Evolutionary conservation across 2,329 filamentous ascomycete species (phyloP).

Genomic region (Sarocladium oryzae): DNA sequence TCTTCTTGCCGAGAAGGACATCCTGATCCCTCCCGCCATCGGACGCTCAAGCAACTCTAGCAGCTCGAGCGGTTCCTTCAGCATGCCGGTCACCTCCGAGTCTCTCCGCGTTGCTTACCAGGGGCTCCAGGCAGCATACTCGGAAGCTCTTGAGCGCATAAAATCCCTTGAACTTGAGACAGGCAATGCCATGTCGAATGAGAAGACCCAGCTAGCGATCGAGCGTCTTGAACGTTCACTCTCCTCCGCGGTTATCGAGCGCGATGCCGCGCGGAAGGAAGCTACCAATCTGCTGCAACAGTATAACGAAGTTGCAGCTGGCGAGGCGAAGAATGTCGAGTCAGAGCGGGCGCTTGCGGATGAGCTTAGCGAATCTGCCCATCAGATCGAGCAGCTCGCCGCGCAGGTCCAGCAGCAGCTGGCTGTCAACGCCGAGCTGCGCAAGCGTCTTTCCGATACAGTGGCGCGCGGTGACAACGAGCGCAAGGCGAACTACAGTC

Average conservation of each 20-base stretch:
- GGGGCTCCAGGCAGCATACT: constrained; percentile 67
- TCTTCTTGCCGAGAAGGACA: constrained; percentile 77
- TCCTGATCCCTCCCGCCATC: constrained; percentile 59
- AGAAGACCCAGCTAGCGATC: constrained; percentile 56
- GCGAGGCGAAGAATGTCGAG: constrained; percentile 49
- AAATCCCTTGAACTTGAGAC: constrained; percentile 53
- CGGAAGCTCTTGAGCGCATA: constrained; percentile 59
- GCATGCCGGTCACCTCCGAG: constrained; percentile 54
- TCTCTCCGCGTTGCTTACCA: constrained; percentile 68
- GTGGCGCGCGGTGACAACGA: constrained; percentile 79
- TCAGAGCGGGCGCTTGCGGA: constrained; percentile 60
- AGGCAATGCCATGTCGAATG: constrained; percentile 34
- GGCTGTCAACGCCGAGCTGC: constrained; percentile 67
- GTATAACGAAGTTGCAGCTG: constrained; percentile 49
- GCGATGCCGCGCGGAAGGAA: constrained; percentile 64
- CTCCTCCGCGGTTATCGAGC: constrained; percentile 61
- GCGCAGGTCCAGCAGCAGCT: constrained; percentile 75
- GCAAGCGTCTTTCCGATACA: constrained; percentile 69
- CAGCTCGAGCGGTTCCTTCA: constrained; percentile 19
- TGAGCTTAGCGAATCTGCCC: constrained; percentile 67
- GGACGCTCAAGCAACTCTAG: constrained; percentile 35
- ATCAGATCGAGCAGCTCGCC: constrained; percentile 73
- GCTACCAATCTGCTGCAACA: constrained; percentile 55
- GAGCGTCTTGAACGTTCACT: constrained; percentile 62
- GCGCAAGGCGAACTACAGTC: constrained; percentile 70